Base-by-base conservation (phyloP, 2,329 filamentous ascomycete species). In the Akanthomyces uredinophilus region DNA sequence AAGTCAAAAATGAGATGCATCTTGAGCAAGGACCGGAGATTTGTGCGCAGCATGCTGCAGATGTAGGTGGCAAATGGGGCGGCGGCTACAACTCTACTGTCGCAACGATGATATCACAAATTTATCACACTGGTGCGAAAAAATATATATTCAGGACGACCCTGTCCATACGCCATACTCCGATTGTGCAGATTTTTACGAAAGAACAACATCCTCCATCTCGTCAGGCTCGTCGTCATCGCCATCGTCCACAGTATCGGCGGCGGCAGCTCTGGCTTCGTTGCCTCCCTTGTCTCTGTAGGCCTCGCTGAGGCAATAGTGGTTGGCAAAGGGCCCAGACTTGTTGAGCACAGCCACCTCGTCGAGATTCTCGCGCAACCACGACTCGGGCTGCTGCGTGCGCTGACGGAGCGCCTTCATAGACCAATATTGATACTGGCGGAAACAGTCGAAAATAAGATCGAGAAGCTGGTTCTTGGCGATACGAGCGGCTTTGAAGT, bases 301-400 rank as follows among this genome's bases (percentile, higher is more conserved):
- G 7, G 74, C 74, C 35, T 89, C 89, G 71, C 89, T 91, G 62
- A 97, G 77, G 68, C 88, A 88, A 87, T 92, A 98, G 67, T 89
- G 88, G 73, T 92, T 94, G 57, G 91, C 89, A 72, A 96, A 96
- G 3, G 87, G 83, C 29, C 94, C 94, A 52, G 87, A 88, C 74
- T 92, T 91, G 72, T 96, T 88, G 64, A 96, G 78, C 22, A 90
- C 85, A 0, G 92, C 94, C 64, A 98, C 85, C 70, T 92, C 87
- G 65, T 93, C 89, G 67, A 99, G 78, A 1, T 88, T 89, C 72
- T 95, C 86, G 60, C 94, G 92, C 65, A 99, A 84, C 74, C 93
- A 98, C n/a, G 89, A 87, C 73, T 98, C 95, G 1, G 95, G 95
- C 76, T 99, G 95, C 64, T 88, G 85, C 44, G 96, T 84, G 64